These are phyloP conservation scores for Osmanthus fragrans DNA, from an alignment of 257 asterid species.

Conservation along the genomic window DNA sequence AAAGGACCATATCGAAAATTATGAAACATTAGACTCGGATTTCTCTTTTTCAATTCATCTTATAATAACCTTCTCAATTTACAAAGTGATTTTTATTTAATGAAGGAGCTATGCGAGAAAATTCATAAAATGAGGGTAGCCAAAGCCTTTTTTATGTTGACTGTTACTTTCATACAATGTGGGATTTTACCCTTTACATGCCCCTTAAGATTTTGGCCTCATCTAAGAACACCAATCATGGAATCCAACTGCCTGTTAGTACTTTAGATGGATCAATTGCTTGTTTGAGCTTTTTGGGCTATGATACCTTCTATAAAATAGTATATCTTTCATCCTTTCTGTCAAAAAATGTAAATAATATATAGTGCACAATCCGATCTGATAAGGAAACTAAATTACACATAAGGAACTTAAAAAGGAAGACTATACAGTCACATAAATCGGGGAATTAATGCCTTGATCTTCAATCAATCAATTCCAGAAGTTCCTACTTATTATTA, in stretches of 20 bases:
- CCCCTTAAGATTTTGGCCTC: background rate
- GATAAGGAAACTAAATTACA: background rate
- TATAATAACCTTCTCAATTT: background rate
- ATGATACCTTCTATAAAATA: background rate
- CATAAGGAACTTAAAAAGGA: background rate
- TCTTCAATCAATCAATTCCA: background rate
- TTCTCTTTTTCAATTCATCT: background rate
- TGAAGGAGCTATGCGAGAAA: background rate
- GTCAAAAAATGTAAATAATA: background rate
- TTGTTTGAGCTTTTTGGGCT: background rate
- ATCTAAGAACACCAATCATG: background rate
- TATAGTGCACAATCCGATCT: background rate
- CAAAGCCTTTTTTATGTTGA: background rate
- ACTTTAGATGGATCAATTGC: background rate
- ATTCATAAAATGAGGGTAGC: background rate
- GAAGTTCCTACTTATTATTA: conserved; percentile 4
- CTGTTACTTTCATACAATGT: background rate
- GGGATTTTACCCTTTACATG: background rate
- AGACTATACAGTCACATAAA: background rate
- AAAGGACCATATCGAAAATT: background rate
- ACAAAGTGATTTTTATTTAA: background rate
- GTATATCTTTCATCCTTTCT: background rate
- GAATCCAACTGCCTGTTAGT: background rate
- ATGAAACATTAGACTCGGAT: background rate
- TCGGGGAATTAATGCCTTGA: background rate